Percentiles rank a stretch among this genome's conserved stretches.
Conservation (phyloP, 208 protist species). For the Acanthamoeba royreba region DNA sequence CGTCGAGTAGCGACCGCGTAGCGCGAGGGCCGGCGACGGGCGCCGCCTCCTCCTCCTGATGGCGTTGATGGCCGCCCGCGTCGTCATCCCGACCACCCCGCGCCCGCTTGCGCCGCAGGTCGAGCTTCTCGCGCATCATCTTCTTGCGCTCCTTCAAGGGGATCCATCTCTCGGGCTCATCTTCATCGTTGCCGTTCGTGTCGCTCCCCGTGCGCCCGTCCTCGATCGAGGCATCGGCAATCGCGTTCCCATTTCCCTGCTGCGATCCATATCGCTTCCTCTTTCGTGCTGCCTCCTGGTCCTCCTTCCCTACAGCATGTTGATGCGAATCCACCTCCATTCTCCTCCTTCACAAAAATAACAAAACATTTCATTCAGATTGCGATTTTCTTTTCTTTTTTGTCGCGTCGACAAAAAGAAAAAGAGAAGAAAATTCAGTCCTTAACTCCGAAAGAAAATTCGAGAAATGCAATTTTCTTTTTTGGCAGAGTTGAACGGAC, state of each 20-base stretch:
- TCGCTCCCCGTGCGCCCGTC: constrained; percentile 13
- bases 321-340: not conserved
- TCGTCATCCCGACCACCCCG: not conserved
- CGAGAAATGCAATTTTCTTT: too few species aligned
- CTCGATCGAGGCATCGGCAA: not conserved
- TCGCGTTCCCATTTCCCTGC: not conserved
- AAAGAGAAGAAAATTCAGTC: not conserved
- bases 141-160: constrained; percentile 24
- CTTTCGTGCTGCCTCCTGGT: not conserved
- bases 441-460: not conserved
- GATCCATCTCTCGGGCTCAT: not conserved
- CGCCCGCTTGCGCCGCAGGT: not conserved
- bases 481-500: not conserved
- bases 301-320: not conserved
- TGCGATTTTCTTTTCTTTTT: not conserved
- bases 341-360: not conserved
- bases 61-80: not conserved
- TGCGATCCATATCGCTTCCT: not conserved
- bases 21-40: not conserved
- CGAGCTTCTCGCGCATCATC: constrained; percentile 22
- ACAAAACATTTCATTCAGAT: too few species aligned
- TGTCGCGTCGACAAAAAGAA: not conserved
- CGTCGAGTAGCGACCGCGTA: not conserved
- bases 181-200: not conserved
- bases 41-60: not conserved